Conservation (phyloP, 768 basidiomycete genomes). For the Kwoniella heveanensis region DNA sequence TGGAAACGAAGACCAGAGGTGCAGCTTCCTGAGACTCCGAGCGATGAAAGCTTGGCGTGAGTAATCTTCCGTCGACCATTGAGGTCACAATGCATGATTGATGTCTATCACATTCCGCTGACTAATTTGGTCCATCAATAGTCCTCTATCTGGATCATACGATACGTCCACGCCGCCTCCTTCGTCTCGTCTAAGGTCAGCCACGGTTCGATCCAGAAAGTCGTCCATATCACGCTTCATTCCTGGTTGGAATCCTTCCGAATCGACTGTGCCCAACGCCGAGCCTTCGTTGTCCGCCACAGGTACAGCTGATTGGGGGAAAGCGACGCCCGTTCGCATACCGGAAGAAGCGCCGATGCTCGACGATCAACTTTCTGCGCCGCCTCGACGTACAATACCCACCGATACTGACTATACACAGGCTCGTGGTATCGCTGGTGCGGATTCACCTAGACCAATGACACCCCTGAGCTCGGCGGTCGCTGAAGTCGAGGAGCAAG, state of each 20-base stretch:
- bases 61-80: background rate
- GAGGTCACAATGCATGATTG: too few relatives aligned
- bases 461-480: background rate
- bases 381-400: too few relatives aligned
- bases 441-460: background rate
- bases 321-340: constrained; percentile 3
- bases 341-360: background rate
- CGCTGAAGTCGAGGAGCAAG: constrained; percentile 11
- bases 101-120: too few relatives aligned
- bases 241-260: background rate
- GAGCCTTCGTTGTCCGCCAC: background rate
- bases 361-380: background rate
- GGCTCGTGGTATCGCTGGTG: background rate
- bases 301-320: constrained; percentile 5
- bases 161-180: background rate
- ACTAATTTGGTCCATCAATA: background rate
- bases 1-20: constrained; percentile 73
- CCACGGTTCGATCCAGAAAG: constrained; percentile 18
- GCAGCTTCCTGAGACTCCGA: constrained; percentile 58
- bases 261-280: background rate
- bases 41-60: constrained; percentile 31
- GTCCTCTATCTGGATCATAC: background rate
- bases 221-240: constrained; percentile 9
- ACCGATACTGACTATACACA: background rate
- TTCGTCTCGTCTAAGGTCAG: constrained; percentile 3